Evolutionary conservation across 257 asterid species (phyloP), one percentile per base, ranked within the genome.

Genomic region (Cinchona pubescens): DNA sequence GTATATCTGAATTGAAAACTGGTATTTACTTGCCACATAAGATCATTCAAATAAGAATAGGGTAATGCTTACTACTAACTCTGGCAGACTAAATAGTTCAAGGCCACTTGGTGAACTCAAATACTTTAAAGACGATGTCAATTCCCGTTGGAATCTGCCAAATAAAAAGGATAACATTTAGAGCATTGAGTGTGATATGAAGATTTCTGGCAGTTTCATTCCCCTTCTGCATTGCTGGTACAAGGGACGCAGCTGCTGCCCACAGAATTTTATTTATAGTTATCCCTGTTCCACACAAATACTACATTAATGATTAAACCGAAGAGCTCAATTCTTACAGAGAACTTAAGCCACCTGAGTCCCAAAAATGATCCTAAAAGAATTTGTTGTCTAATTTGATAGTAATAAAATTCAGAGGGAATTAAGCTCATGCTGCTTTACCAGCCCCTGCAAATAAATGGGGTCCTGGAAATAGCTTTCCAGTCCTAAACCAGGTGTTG

Each of bases 381-480:
- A 63, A 30, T 14, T 7, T 70, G 27, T 30, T 12, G 7, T 49
- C 7, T 29, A 11, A 40, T 40, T 2, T 18, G 8, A 14, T 27
- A 9, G 3, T n/a, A 16, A 7, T 55, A 55, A 55, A 4, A 55
- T n/a, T 16, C 27, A 16, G 27, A 16, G 61, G 61, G n/a, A 55
- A n/a, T n/a, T n/a, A n/a, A 18, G 25, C 61, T 16, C 27, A 11
- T 18, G 27, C 27, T 10, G 27, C 27, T 10, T 70, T 83, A 92
- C 97, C 95, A 84, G 99, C 90, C 42, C 99, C 98, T 15, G 92
- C 92, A 84, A 76, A 94, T 56, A 94, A 86, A 85, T 94, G 99
- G 82, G 99, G 99, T 65, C 98, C 98, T 10, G 99, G 99, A 76
- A 94, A 92, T 40, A 94, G 91, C 89, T 92, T 92, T 75, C 96